Percentiles rank a stretch among this genome's conserved stretches.
Conservation (phyloP, 2,329 filamentous ascomycete species). For the Phyllosticta paracitricarpa region DNA sequence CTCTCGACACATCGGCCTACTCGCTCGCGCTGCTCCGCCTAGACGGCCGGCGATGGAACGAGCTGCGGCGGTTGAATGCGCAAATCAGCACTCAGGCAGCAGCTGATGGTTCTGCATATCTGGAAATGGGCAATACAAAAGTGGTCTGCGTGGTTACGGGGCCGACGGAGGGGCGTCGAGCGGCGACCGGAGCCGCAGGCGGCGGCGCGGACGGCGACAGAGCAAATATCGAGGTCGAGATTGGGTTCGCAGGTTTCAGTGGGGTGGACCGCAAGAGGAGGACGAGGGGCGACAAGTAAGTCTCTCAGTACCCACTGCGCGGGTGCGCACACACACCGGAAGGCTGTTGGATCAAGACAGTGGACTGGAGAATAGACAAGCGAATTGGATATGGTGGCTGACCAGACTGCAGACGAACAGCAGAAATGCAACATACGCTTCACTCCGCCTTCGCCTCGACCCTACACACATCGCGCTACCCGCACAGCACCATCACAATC, state of each 20-base stretch:
- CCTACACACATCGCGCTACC: slow-evolving; percentile 79
- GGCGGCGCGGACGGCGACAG: slow-evolving; percentile 33
- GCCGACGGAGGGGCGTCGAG: slow-evolving; percentile 58
- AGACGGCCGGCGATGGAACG: slow-evolving; percentile 87
- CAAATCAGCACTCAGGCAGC: slow-evolving; percentile 88
- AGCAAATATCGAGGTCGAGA: slow-evolving; percentile 67
- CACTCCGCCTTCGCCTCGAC: slow-evolving; percentile 65
- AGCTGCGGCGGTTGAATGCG: slow-evolving; percentile 77
- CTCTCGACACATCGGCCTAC: slow-evolving; percentile 90
- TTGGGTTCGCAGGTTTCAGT: slow-evolving; percentile 79
- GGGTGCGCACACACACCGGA: too few species aligned
- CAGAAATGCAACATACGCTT: slow-evolving; percentile 73
- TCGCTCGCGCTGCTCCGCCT: slow-evolving; percentile 61
- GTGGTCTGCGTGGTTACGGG: slow-evolving; percentile 88
- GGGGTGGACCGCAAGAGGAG: slow-evolving; percentile 74
- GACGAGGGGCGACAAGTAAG: slow-evolving; percentile 68
- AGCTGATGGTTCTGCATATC: slow-evolving; percentile 84
- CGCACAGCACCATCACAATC: slow-evolving; percentile 74
- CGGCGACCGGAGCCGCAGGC: background rate
- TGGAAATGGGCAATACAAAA: slow-evolving; percentile 96
- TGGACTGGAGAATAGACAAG: too few species aligned
- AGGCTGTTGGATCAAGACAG: too few species aligned
- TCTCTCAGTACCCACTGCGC: slow-evolving; percentile 9
- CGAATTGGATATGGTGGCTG: background rate
- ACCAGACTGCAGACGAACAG: slow-evolving; percentile 52